phyloP scores from a whole-genome alignment of 2,329 filamentous ascomycete species.

The Monosporascus sp. region DNA sequence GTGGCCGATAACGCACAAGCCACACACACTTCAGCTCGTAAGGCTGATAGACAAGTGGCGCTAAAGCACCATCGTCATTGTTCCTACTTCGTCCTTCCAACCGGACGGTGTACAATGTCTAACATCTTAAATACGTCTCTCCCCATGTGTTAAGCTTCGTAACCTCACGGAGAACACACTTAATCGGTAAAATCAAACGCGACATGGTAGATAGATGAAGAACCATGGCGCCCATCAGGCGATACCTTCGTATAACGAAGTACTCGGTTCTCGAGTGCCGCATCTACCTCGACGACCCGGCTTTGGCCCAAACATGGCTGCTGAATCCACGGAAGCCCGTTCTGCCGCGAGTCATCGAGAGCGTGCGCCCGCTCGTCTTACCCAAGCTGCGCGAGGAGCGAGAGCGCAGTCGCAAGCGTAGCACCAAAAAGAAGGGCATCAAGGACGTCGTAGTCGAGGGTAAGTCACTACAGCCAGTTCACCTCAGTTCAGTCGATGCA shows the following conservation, averaged over 20 bases:
- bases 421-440: conserved; percentile 70
- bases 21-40: no score
- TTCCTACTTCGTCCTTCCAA: no score
- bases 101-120: no score
- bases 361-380: conserved; percentile 77
- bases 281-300: conserved; percentile 90
- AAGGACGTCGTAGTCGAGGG: conserved; percentile 85
- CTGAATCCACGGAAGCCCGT: conserved; percentile 71
- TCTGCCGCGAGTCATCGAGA: conserved; percentile 77
- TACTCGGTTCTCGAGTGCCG: conserved; percentile 94
- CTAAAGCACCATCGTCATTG: no score
- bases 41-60: no score
- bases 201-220: conserved; percentile 13
- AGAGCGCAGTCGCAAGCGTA: conserved; percentile 50
- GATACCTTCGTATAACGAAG: conserved; percentile 87
- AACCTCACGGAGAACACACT: no score
- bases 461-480: conserved; percentile 32
- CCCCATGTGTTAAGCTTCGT: no score
- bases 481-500: no score
- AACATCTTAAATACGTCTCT: no score
- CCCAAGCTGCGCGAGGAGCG: conserved; percentile 84
- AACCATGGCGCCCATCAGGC: conserved; percentile 77
- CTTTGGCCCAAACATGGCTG: conserved; percentile 77
- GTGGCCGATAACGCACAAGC: no score
- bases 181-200: conserved; percentile 1